phyloP scores from a whole-genome alignment of 441 rosid species.

The Croton laevigatus region DNA sequence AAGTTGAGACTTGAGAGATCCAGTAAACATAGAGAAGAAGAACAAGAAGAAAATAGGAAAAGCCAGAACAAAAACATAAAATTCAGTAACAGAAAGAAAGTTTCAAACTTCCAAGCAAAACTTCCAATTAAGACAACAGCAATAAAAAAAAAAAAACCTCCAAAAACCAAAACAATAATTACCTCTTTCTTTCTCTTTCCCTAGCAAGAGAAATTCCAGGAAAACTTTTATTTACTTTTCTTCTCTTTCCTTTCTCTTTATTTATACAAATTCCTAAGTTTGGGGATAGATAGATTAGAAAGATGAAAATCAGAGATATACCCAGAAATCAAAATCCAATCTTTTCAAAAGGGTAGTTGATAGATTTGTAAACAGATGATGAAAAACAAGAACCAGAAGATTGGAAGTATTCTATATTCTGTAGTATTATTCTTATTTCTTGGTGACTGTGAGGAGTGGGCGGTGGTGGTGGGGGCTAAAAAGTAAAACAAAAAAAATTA shows the following conservation, averaged over 20 bases:
- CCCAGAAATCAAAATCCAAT: background rate
- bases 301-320: background rate
- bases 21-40: background rate
- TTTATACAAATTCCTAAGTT: background rate
- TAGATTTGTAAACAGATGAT: background rate
- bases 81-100: background rate
- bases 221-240: background rate
- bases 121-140: too few relatives aligned
- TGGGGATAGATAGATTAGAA: background rate
- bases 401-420: too few relatives aligned
- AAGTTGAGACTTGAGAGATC: background rate
- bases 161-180: background rate
- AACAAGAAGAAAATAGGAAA: background rate
- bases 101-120: background rate
- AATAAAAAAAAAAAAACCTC: too few relatives aligned
- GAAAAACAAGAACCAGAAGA: constrained; percentile 1
- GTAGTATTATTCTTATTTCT: background rate
- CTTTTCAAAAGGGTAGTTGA: background rate
- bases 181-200: constrained; percentile 13
- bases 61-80: background rate
- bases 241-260: background rate
- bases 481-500: too few relatives aligned
- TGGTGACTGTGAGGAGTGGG: constrained; percentile 3
- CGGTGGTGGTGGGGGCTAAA: background rate
- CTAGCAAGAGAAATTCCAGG: constrained; percentile 9